Percentiles rank a stretch among this genome's conserved stretches.
Conservation (phyloP, 2,329 filamentous ascomycete species). For the Rugonectria rugulosa region DNA sequence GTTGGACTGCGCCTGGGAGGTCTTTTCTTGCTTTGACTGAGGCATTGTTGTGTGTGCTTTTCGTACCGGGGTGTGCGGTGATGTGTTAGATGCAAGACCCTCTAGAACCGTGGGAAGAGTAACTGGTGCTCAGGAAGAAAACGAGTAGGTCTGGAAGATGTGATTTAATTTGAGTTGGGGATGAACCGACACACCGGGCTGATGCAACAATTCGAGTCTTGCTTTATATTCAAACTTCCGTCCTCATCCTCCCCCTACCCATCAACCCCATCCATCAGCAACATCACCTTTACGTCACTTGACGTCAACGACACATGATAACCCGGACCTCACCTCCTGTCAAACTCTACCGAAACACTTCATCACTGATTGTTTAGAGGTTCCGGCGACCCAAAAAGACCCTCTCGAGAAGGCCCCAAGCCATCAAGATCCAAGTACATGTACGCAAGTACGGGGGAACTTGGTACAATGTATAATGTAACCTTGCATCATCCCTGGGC, state of each 20-base stretch:
- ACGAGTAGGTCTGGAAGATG: too few relatives aligned
- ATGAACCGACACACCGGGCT: not conserved
- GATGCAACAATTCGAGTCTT: not conserved
- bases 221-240: not conserved
- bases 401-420: not conserved
- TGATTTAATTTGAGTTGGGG: too few relatives aligned
- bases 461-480: too few relatives aligned
- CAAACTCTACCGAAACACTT: not conserved
- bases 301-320: conserved; percentile 32
- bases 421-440: not conserved
- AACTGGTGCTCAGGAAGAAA: too few relatives aligned
- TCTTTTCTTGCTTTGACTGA: conserved; percentile 67
- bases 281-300: conserved; percentile 36
- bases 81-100: too few relatives aligned
- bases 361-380: too few relatives aligned
- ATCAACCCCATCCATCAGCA: conserved; percentile 8
- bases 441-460: too few relatives aligned
- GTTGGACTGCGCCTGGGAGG: conserved; percentile 73
- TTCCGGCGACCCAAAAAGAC: not conserved
- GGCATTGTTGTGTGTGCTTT: conserved; percentile 43
- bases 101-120: too few relatives aligned
- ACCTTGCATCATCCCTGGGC: not conserved
- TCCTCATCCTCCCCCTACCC: not conserved
- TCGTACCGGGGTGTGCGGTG: not conserved
- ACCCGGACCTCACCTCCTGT: not conserved